phyloP scores from a whole-genome alignment of 2,329 filamentous ascomycete genomes.

The Beauveria bassiana region DNA sequence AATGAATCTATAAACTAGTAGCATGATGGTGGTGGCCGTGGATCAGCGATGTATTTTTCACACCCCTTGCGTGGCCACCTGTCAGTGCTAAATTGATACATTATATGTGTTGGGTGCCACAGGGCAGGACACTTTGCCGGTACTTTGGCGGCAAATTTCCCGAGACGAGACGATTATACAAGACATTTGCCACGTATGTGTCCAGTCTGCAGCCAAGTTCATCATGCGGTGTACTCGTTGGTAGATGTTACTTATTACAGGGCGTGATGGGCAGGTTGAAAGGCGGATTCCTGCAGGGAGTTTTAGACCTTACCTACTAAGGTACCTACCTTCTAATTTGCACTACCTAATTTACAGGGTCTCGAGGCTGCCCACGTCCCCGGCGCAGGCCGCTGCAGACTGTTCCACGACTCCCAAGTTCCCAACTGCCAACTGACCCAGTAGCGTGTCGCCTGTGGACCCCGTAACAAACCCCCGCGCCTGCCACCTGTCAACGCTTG shows the following conservation, averaged over 20 bases:
- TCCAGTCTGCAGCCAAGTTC: no score
- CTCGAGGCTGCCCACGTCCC: not conserved
- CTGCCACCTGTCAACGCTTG: no score
- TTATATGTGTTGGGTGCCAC: not conserved
- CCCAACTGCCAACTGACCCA: not conserved
- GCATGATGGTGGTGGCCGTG: no score
- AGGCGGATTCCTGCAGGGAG: not conserved
- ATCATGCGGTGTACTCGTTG: no score
- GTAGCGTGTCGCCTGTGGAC: no score
- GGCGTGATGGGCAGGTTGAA: not conserved
- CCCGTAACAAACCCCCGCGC: no score
- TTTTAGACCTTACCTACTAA: no score
- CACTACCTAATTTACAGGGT: not conserved
- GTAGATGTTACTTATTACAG: not conserved
- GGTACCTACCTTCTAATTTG: no score
- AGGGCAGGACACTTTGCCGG: not conserved
- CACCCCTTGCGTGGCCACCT: no score
- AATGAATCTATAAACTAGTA: no score
- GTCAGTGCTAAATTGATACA: no score
- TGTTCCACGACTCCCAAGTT: not conserved
- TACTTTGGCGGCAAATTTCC: not conserved
- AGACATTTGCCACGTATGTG: not conserved
- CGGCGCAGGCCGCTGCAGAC: not conserved
- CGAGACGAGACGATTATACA: not conserved
- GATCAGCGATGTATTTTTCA: no score